These are phyloP conservation scores for Fomitopsis serialis DNA, from an alignment of 768 basidiomycete species.

Conservation along the genomic window DNA sequence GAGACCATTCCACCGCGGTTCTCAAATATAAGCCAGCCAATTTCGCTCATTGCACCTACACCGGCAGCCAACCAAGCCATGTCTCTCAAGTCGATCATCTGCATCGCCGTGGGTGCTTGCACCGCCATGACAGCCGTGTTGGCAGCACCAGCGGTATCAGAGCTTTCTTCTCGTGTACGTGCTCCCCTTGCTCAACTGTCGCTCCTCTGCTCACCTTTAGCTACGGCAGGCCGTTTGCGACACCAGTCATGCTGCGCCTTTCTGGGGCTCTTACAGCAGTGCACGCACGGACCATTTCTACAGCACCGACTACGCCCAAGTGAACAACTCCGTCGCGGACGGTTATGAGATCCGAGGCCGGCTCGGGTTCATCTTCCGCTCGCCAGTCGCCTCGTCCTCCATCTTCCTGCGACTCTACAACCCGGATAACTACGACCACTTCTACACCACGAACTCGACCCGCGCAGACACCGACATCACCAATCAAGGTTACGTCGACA, in stretches of 20 bases:
- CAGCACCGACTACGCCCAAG: not conserved
- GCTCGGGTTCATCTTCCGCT: not conserved
- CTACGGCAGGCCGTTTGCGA: not conserved
- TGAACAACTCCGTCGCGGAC: not conserved
- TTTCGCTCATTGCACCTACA: no score
- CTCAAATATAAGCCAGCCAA: no score
- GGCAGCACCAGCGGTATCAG: no score
- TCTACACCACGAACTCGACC: not conserved
- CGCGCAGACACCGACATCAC: not conserved
- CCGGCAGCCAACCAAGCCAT: no score
- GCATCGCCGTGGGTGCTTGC: no score
- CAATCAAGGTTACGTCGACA: not conserved
- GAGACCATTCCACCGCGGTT: no score
- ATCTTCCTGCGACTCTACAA: not conserved
- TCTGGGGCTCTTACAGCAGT: not conserved
- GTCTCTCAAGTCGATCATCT: no score
- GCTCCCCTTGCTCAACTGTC: no score
- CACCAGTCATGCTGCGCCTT: not conserved
- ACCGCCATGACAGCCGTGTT: no score
- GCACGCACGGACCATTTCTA: not conserved
- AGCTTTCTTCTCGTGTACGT: no score
- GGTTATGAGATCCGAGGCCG: not conserved
- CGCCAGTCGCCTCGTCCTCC: not conserved
- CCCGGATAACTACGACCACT: not conserved
- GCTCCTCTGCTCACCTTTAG: no score